phyloP scores from a whole-genome alignment of 371 early-diverging fungal species.

The Circinella umbellata region DNA sequence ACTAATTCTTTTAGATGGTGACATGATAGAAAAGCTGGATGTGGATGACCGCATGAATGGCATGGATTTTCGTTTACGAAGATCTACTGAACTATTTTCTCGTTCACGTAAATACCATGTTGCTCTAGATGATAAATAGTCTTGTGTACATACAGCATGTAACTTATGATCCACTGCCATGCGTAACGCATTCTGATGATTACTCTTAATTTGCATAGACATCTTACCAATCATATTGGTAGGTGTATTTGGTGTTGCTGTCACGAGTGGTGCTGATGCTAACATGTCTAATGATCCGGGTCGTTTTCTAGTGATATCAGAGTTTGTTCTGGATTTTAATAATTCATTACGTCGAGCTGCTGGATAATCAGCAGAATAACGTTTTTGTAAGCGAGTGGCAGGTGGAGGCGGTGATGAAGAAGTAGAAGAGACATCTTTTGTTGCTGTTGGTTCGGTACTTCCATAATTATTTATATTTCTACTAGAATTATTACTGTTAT shows the following conservation, averaged over 20 bases:
- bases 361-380: slow-evolving; percentile 39
- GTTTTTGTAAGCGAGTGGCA: slow-evolving; percentile 23
- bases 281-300: slow-evolving; percentile 44
- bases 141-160: slow-evolving; percentile 53
- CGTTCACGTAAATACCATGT: slow-evolving; percentile 40
- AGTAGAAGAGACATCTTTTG: not conserved
- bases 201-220: slow-evolving; percentile 42
- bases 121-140: slow-evolving; percentile 46
- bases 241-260: slow-evolving; percentile 1
- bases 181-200: slow-evolving; percentile 44
- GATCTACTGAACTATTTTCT: slow-evolving; percentile 15
- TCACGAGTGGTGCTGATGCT: slow-evolving; percentile 10
- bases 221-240: slow-evolving; percentile 45
- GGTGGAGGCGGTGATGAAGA: slow-evolving; percentile 12
- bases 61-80: slow-evolving; percentile 37
- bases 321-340: slow-evolving; percentile 33
- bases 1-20: slow-evolving; percentile 20
- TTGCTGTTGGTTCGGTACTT: too few species aligned
- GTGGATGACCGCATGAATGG: slow-evolving; percentile 45
- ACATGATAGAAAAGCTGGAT: slow-evolving; percentile 44
- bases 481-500: too few species aligned
- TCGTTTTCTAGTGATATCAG: slow-evolving; percentile 34
- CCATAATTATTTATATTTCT: too few species aligned
- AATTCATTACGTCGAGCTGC: slow-evolving; percentile 14
- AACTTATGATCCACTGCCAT: slow-evolving; percentile 47